Conservation (phyloP, 352 stramenopile genomes). For the Globisporangium megalacanthum region DNA sequence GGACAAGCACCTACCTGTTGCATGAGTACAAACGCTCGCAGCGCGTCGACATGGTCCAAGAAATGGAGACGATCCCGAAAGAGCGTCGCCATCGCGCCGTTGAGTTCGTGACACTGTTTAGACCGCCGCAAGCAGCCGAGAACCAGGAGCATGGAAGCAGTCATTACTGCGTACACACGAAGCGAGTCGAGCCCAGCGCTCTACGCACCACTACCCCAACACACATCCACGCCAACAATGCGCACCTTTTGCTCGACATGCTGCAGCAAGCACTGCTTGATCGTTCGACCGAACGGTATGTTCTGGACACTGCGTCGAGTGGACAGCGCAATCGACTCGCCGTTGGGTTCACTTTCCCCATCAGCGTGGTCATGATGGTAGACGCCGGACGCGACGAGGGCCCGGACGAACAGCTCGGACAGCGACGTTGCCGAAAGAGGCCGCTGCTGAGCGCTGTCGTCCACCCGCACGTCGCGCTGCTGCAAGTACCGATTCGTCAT, state of each 20-base stretch:
- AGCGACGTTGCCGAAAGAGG: neutral
- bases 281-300: conserved; percentile 30
- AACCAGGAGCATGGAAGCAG: neutral
- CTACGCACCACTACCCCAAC: no score
- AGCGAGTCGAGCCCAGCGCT: no score
- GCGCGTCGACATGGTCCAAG: conserved; percentile 38
- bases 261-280: conserved; percentile 26
- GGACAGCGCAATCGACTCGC: neutral
- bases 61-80: conserved; percentile 51
- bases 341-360: no score
- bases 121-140: neutral
- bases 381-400: conserved; percentile 1
- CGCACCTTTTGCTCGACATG: conserved; percentile 32
- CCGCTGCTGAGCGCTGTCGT: neutral
- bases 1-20: conserved; percentile 35
- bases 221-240: neutral
- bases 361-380: neutral
- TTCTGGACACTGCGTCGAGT: conserved; percentile 14
- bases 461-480: conserved; percentile 14
- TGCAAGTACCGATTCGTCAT: conserved; percentile 57
- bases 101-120: conserved; percentile 43
- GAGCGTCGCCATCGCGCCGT: conserved; percentile 37
- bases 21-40: conserved; percentile 70
- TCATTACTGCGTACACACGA: no score
- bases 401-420: conserved; percentile 7